Conservation (phyloP, 2,329 filamentous ascomycete species). For the Fonsecaea multimorphosa region DNA sequence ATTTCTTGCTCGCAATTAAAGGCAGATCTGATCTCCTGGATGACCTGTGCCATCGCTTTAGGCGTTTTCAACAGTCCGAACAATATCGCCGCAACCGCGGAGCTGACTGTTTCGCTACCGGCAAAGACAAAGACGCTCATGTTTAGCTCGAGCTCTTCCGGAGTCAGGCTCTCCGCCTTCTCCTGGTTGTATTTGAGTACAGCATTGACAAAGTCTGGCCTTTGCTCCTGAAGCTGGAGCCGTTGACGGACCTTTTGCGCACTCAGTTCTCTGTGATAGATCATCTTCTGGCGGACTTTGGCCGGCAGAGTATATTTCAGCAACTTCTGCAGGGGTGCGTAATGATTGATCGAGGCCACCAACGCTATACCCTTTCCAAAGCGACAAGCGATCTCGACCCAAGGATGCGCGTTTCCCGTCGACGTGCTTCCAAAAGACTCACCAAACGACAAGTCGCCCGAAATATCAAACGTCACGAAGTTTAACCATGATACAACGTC, state of each 20-base stretch:
- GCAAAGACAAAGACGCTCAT: constrained; percentile 46
- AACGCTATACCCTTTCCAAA: constrained; percentile 34
- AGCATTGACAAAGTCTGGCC: constrained; percentile 21
- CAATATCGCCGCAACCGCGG: constrained; percentile 49
- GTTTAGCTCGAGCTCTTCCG: constrained; percentile 65
- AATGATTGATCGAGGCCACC: constrained; percentile 32
- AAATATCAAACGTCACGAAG: constrained; percentile 28
- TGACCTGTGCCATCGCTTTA: constrained; percentile 42
- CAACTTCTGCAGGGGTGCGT: constrained; percentile 23
- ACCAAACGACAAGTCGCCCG: constrained; percentile 42
- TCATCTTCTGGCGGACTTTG: constrained; percentile 20
- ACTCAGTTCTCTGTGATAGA: constrained; percentile 22
- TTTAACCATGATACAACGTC: constrained; percentile 25
- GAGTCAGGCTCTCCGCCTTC: constrained; percentile 58
- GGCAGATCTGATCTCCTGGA: constrained; percentile 45
- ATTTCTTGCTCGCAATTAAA: constrained; percentile 50
- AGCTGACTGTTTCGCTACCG: constrained; percentile 56
- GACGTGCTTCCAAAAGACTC: constrained; percentile 42
- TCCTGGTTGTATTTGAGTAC: constrained; percentile 26
- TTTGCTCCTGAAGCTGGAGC: constrained; percentile 9
- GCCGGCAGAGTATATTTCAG: constrained; percentile 14
- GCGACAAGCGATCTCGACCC: constrained; percentile 39
- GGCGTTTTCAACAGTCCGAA: constrained; percentile 51
- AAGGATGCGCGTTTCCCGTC: constrained; percentile 40
- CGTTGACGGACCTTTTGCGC: constrained; percentile 16